Evolutionary conservation across 176 grass and related monocot species (phyloP).

Genomic region (Melocanna baccifera): DNA sequence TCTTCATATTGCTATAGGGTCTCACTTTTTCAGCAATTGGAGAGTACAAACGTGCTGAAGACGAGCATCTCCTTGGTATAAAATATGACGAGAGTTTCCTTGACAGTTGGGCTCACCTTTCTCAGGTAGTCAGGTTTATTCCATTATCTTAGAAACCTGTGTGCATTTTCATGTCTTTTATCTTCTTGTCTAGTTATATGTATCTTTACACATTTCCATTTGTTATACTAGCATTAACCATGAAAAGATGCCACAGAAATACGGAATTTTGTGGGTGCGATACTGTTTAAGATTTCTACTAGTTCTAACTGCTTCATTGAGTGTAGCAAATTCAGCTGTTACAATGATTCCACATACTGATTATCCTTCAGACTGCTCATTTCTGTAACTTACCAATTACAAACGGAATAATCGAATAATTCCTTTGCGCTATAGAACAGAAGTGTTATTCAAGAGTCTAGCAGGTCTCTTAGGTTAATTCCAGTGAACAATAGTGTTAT

Average conservation of each 20-base stretch:
- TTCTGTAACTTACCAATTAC: neutral
- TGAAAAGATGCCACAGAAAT: neutral
- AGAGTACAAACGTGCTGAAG: constrained; percentile 81
- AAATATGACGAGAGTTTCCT: constrained; percentile 85
- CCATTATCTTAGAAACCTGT: constrained; percentile 16
- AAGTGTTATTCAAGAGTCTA: constrained; percentile 1
- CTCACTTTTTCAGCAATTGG: constrained; percentile 83
- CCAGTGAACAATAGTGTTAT: neutral
- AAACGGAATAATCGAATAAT: neutral
- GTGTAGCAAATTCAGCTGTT: constrained; percentile 1
- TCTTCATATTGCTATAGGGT: constrained; percentile 52
- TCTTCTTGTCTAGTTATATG: constrained; percentile 12
- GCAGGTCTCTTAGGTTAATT: neutral
- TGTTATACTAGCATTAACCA: neutral
- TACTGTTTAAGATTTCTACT: neutral
- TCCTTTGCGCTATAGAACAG: neutral
- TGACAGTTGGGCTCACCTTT: constrained; percentile 92
- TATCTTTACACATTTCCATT: neutral
- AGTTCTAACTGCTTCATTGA: neutral
- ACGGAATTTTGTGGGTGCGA: neutral
- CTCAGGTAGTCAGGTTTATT: constrained; percentile 55
- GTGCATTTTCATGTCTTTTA: constrained; percentile 16
- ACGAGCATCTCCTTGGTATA: constrained; percentile 76
- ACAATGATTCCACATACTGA: constrained; percentile 1
- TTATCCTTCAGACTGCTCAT: neutral